Evolutionary conservation across 225 moss, liverwort and hornwort species (phyloP), one percentile per base, ranked within the genome.

Genomic region (Asterella californica): DNA sequence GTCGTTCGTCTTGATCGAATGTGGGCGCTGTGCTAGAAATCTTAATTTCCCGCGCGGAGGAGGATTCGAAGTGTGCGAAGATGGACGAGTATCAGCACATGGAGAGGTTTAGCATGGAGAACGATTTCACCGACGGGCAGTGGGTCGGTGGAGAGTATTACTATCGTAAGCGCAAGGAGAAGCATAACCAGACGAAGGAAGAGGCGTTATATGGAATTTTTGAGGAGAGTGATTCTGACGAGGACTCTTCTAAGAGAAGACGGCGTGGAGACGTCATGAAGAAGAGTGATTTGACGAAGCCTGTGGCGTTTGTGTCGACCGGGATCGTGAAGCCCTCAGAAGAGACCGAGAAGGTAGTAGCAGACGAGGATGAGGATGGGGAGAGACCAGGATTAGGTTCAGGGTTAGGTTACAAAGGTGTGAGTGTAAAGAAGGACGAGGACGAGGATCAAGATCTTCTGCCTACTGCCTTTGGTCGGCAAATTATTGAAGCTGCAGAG

Each of bases 11-110:
- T 46, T 25, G 42, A 70, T 24, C 45, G 70, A 70, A 70, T 45
- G 42, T 46, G 42, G 70, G 18, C 25, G 22, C 36, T 24, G 42
- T 24, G 9, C 22, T 70, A 70, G 70, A 42, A 46, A 45, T 46
- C 47, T 27, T 6, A 21, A 19, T 15, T 52, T 55, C 54, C 57
- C 59, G 75, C 75, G 57, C 59, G 33, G 34, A 22, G 57, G 25
- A 63, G 29, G 30, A 45, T 77, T 74, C 32, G 9, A 53, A 68
- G 72, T 34, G 27, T 30, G 59, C 46, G 25, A 36, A 50, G 4
- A 94, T 97, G 97, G 97, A 97, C 87, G 97, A 97, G 85, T 92
- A 89, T 86, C 97, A 94, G 91, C 89, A 91, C 46, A 92, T 93
- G 93, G 97, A 97, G 85, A 89, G 92, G 70, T 94, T 97, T 74